These are phyloP conservation scores for Brassica cretica DNA, from an alignment of 345 rosid genomes.

Conservation along the genomic window DNA sequence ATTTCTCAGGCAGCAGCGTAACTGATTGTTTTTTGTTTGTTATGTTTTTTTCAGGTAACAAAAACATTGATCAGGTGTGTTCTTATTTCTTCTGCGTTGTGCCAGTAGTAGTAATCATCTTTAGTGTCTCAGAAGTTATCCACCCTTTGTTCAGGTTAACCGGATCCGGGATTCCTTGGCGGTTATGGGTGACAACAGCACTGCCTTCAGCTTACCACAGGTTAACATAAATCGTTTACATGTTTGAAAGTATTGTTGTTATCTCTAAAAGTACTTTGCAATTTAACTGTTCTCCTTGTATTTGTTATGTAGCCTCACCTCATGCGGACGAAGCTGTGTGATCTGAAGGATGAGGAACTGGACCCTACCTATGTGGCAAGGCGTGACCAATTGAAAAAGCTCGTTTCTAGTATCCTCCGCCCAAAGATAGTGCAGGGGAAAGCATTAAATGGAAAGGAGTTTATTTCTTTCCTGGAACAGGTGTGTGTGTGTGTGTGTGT, in stretches of 20 bases:
- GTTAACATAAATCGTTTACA: slow-evolving; percentile 44
- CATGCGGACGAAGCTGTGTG: slow-evolving; percentile 95
- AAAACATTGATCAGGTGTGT: slow-evolving; percentile 82
- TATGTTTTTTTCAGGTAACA: slow-evolving; percentile 67
- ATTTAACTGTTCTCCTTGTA: slow-evolving; percentile 34
- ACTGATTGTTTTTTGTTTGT: slow-evolving; percentile 37
- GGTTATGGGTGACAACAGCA: slow-evolving; percentile 95
- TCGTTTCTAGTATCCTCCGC: slow-evolving; percentile 72
- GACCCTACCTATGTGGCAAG: slow-evolving; percentile 77
- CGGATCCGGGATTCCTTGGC: slow-evolving; percentile 93
- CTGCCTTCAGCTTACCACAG: slow-evolving; percentile 97
- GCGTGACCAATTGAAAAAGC: slow-evolving; percentile 77
- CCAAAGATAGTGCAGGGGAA: slow-evolving; percentile 97
- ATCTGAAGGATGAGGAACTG: slow-evolving; percentile 87
- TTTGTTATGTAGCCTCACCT: slow-evolving; percentile 71
- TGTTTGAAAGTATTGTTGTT: not conserved
- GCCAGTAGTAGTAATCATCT: not conserved
- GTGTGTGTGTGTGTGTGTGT: slow-evolving; percentile 37
- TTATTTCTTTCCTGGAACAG: slow-evolving; percentile 90
- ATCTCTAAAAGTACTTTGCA: not conserved
- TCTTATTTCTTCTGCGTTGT: slow-evolving; percentile 10
- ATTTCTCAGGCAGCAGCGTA: slow-evolving; percentile 7
- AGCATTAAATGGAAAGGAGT: slow-evolving; percentile 82
- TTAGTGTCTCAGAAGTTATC: slow-evolving; percentile 32
- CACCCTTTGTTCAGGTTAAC: slow-evolving; percentile 60